Conservation (phyloP, 73 alveolate species). For the Uronychia setigera region DNA sequence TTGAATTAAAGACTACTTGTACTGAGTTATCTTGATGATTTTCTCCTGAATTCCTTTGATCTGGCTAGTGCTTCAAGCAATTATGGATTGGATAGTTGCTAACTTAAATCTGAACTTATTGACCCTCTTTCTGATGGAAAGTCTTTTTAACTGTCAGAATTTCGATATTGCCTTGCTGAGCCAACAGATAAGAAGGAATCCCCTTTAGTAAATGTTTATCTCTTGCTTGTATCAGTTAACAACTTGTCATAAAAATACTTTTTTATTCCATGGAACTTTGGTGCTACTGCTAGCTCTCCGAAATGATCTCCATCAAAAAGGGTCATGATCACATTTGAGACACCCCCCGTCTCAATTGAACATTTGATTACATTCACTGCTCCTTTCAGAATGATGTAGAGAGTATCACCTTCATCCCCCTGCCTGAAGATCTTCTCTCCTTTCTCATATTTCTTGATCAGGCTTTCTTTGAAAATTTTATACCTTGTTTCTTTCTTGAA, state of each 20-base stretch:
- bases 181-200: background rate
- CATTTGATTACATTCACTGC: background rate
- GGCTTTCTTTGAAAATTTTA: background rate
- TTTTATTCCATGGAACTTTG: background rate
- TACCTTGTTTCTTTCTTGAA: background rate
- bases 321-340: background rate
- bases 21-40: background rate
- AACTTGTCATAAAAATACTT: background rate
- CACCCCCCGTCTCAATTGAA: background rate
- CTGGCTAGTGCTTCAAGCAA: no score
- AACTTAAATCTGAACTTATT: no score
- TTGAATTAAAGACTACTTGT: background rate
- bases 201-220: background rate
- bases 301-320: slow-evolving; percentile 39
- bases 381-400: slow-evolving; percentile 29
- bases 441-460: background rate
- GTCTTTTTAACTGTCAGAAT: no score
- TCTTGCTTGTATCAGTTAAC: background rate
- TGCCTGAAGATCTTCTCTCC: slow-evolving; percentile 8
- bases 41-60: background rate
- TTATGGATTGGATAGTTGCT: no score
- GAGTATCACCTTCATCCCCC: slow-evolving; percentile 12
- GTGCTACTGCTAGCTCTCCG: slow-evolving; percentile 26
- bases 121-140: background rate
- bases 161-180: background rate